Conservation (phyloP, 306 rosid species). For the Lotus japonicus region DNA sequence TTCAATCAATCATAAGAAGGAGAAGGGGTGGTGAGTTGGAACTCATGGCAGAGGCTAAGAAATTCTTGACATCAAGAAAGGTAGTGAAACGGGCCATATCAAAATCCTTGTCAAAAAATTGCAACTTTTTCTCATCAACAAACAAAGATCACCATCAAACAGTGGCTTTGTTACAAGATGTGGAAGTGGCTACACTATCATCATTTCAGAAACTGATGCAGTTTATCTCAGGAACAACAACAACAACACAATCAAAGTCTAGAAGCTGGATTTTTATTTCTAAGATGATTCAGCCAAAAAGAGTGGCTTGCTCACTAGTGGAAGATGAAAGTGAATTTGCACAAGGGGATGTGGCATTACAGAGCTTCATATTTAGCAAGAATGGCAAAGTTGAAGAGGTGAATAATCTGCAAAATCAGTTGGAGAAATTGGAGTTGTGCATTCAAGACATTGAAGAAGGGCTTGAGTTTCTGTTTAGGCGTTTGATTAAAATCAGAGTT, state of each 20-base stretch:
- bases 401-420: constrained; percentile 3
- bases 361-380: constrained; percentile 2
- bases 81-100: constrained; percentile 14
- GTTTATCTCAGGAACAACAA: constrained; percentile 22
- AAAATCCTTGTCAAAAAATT: not conserved
- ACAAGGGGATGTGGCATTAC: constrained; percentile 17
- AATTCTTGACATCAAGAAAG: constrained; percentile 20
- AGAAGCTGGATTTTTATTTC: constrained; percentile 16
- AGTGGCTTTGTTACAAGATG: constrained; percentile 2
- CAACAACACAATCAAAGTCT: constrained; percentile 15
- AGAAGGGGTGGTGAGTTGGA: constrained; percentile 4
- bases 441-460: constrained; percentile 33
- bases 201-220: constrained; percentile 1
- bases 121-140: not conserved
- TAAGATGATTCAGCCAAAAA: constrained; percentile 10
- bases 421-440: constrained; percentile 22
- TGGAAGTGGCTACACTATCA: constrained; percentile 10
- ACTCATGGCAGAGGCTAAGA: not conserved
- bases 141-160: constrained; percentile 3
- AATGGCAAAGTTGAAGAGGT: constrained; percentile 2
- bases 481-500: constrained; percentile 27
- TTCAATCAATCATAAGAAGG: constrained; percentile 27
- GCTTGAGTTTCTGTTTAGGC: constrained; percentile 25
- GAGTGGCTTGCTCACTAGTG: constrained; percentile 11
- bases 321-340: constrained; percentile 18